Percentiles rank a stretch among this genome's conserved stretches.
These are phyloP conservation scores for Fusarium sp. DNA, from an alignment of 2,329 filamentous ascomycete species.

Conservation along the genomic window DNA sequence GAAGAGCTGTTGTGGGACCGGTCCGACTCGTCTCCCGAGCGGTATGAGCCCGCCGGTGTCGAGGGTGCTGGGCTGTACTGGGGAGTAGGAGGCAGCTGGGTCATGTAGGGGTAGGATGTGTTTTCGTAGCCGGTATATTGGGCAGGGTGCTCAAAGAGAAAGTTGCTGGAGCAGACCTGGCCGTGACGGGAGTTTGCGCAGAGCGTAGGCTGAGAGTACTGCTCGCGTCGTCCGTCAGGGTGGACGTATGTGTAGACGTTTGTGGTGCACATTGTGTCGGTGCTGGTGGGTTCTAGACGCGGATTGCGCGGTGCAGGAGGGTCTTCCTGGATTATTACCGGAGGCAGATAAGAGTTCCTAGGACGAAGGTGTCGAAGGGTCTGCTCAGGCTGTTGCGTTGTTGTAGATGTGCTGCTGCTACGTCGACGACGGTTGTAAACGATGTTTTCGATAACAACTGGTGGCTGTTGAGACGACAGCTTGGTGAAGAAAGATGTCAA, in stretches of 20 bases:
- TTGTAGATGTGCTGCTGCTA: slow-evolving; percentile 24
- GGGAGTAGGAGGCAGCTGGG: slow-evolving; percentile 54
- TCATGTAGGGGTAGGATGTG: slow-evolving; percentile 44
- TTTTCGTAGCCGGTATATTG: slow-evolving; percentile 49
- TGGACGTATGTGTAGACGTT: slow-evolving; percentile 58
- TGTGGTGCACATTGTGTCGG: slow-evolving; percentile 60
- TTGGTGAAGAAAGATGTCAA: slow-evolving; percentile 23
- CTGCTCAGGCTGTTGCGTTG: slow-evolving; percentile 20
- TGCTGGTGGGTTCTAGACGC: slow-evolving; percentile 27
- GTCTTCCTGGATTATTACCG: slow-evolving; percentile 39
- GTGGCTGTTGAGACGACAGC: slow-evolving; percentile 33
- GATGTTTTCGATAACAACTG: slow-evolving; percentile 37
- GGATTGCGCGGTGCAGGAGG: slow-evolving; percentile 34
- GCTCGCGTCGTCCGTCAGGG: slow-evolving; percentile 54
- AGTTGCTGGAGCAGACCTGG: slow-evolving; percentile 54
- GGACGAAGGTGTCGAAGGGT: slow-evolving; percentile 7
- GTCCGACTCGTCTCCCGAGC: slow-evolving; percentile 52
- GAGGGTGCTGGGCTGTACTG: slow-evolving; percentile 46
- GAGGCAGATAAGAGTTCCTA: slow-evolving; percentile 26
- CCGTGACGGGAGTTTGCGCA: slow-evolving; percentile 53
- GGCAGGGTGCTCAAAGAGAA: slow-evolving; percentile 53
- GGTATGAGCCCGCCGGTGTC: slow-evolving; percentile 45
- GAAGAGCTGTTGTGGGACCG: slow-evolving; percentile 47
- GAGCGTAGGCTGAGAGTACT: slow-evolving; percentile 48
- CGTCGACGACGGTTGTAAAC: slow-evolving; percentile 30